phyloP scores from a whole-genome alignment of 2,329 filamentous ascomycete genomes.

The Fusarium azukiicola region DNA sequence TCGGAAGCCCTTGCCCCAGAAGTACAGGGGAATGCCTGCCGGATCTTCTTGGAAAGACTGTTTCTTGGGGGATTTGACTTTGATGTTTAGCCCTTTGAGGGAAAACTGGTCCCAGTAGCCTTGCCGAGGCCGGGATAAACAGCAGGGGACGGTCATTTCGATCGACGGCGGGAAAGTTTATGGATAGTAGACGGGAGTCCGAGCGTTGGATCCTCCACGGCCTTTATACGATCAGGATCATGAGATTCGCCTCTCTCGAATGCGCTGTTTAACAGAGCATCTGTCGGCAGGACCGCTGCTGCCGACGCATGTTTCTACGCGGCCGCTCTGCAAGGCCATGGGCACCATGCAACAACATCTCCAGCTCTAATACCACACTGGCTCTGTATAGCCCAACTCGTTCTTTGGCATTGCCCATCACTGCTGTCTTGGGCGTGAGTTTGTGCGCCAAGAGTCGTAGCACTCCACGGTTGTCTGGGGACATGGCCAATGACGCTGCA shows the following conservation, averaged over 20 bases:
- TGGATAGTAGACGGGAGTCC: slow-evolving; percentile 39
- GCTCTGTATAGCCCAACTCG: not conserved
- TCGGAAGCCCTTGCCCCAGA: slow-evolving; percentile 50
- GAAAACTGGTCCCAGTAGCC: slow-evolving; percentile 51
- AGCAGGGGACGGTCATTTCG: slow-evolving; percentile 47
- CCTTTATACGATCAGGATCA: slow-evolving; percentile 31
- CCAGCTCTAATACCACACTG: not conserved
- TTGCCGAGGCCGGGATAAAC: slow-evolving; percentile 46
- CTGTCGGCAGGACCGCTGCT: slow-evolving; percentile 30
- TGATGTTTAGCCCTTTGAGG: slow-evolving; percentile 49
- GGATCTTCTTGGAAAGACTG: slow-evolving; percentile 29
- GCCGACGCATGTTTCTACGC: not conserved
- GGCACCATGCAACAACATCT: slow-evolving; percentile 4
- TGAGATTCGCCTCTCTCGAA: not conserved
- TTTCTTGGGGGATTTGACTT: slow-evolving; percentile 35
- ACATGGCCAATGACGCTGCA: not conserved
- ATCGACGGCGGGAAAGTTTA: slow-evolving; percentile 46
- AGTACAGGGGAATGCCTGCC: slow-evolving; percentile 39
- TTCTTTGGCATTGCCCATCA: slow-evolving; percentile 14
- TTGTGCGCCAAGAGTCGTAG: slow-evolving; percentile 1
- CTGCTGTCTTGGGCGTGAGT: not conserved
- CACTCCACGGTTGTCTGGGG: not conserved
- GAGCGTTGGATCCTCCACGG: slow-evolving; percentile 43
- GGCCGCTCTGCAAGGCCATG: slow-evolving; percentile 8
- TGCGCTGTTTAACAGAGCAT: slow-evolving; percentile 3